Evolutionary conservation across 202 grass and related monocot species (phyloP).

Genomic region (Zizania palustris): DNA sequence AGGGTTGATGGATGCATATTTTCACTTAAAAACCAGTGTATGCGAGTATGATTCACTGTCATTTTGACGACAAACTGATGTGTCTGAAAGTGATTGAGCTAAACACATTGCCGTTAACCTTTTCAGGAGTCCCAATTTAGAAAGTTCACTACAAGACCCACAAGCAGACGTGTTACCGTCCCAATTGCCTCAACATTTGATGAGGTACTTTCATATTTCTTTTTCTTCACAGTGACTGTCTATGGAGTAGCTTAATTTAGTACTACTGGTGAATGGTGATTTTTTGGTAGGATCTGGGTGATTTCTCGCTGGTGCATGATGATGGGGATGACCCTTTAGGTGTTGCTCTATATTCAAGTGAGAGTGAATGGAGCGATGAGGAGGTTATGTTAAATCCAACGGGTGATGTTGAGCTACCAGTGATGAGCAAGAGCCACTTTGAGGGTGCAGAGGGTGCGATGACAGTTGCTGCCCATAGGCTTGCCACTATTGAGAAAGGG

Average conservation of each 20-base stretch:
- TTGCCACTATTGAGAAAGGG: slow-evolving; percentile 51
- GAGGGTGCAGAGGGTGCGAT: slow-evolving; percentile 59
- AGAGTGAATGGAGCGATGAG: slow-evolving; percentile 73
- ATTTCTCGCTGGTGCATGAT: slow-evolving; percentile 43
- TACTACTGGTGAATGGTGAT: background rate
- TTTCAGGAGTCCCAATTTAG: slow-evolving; percentile 21
- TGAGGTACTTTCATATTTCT: slow-evolving; percentile 36
- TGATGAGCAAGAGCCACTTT: slow-evolving; percentile 46
- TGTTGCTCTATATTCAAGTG: slow-evolving; percentile 49
- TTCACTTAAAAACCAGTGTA: slow-evolving; percentile 4
- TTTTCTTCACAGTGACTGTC: slow-evolving; percentile 3
- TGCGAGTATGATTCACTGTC: background rate
- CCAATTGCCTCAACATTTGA: slow-evolving; percentile 42
- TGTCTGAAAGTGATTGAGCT: background rate
- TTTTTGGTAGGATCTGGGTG: slow-evolving; percentile 45
- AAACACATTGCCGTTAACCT: background rate
- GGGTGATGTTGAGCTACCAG: slow-evolving; percentile 62
- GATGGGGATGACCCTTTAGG: slow-evolving; percentile 40
- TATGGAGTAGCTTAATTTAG: background rate
- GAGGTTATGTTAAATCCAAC: slow-evolving; percentile 57
- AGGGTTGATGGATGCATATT: background rate
- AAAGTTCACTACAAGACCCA: background rate
- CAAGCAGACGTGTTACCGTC: background rate
- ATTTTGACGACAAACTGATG: background rate
- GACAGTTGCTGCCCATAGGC: slow-evolving; percentile 64